Conservation (phyloP, 306 rosid genomes). For the Senna siamea region DNA sequence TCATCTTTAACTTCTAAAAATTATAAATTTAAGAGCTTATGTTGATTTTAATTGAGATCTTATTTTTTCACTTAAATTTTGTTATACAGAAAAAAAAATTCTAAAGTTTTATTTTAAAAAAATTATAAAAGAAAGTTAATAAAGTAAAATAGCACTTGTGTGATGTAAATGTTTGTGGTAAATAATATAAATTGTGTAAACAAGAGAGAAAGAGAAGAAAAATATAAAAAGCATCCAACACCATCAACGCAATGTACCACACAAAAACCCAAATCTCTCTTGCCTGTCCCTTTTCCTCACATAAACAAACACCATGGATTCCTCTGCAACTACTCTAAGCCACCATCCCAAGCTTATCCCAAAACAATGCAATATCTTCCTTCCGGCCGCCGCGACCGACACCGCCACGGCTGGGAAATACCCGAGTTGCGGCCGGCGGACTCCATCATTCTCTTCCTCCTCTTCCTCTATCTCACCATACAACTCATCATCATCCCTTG, state of each 20-base stretch:
- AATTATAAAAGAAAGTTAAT: too few relatives aligned
- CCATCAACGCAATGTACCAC: too few relatives aligned
- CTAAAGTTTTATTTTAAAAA: too few relatives aligned
- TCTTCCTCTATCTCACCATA: constrained; percentile 34
- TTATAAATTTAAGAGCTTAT: too few relatives aligned
- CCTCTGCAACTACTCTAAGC: constrained; percentile 23
- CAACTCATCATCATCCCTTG: constrained; percentile 39
- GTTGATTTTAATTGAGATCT: too few relatives aligned
- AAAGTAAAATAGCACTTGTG: not conserved
- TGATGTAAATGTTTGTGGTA: too few relatives aligned
- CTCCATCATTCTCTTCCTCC: constrained; percentile 50
- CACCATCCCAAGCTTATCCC: constrained; percentile 23
- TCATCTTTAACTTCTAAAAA: too few relatives aligned
- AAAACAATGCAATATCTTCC: constrained; percentile 21
- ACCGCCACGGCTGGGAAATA: constrained; percentile 1
- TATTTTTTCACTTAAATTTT: too few relatives aligned
- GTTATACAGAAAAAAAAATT: too few relatives aligned
- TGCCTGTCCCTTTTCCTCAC: not conserved
- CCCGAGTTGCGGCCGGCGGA: constrained; percentile 39
- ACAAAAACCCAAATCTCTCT: not conserved
- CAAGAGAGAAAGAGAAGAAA: not conserved
- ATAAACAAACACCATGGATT: constrained; percentile 47
- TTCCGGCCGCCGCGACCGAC: too few relatives aligned
- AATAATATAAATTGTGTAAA: not conserved
- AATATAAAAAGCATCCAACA: not conserved